Conservation (phyloP, 257 asterid genomes). For the Euphrasia confusa region DNA sequence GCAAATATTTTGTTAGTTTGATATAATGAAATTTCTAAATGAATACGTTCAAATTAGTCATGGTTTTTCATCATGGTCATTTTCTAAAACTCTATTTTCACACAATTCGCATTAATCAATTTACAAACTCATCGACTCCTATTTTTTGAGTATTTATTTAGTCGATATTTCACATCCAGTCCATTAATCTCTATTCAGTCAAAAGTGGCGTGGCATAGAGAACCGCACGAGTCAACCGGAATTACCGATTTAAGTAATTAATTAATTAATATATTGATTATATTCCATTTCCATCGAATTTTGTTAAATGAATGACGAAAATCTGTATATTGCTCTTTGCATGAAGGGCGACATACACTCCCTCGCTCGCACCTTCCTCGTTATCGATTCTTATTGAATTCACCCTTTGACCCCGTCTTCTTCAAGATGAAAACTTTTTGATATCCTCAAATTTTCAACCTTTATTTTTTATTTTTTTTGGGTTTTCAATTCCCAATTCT, state of each 20-base stretch:
- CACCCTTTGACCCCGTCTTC: constrained; percentile 9
- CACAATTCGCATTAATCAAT: too few relatives aligned
- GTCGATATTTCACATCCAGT: too few relatives aligned
- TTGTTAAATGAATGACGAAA: constrained; percentile 7
- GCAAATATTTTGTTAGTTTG: too few relatives aligned
- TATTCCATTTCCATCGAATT: constrained; percentile 13
- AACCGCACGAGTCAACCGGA: constrained; percentile 21
- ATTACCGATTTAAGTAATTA: constrained; percentile 14
- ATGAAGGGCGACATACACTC: constrained; percentile 21
- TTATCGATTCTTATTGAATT: too few relatives aligned
- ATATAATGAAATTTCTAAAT: too few relatives aligned
- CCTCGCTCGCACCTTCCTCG: background rate
- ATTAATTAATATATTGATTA: background rate
- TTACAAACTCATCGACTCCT: too few relatives aligned
- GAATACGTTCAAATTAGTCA: too few relatives aligned
- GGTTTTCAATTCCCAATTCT: background rate
- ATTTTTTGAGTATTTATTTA: too few relatives aligned
- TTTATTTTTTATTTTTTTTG: background rate
- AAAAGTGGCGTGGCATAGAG: too few relatives aligned
- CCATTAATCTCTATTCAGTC: too few relatives aligned
- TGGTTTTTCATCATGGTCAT: too few relatives aligned
- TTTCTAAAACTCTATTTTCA: too few relatives aligned
- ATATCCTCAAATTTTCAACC: background rate
- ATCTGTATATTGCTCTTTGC: constrained; percentile 20
- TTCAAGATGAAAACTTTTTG: constrained; percentile 10